Conservation (phyloP, 805 yeast genomes). For the Jamesozyma spencerorum region DNA sequence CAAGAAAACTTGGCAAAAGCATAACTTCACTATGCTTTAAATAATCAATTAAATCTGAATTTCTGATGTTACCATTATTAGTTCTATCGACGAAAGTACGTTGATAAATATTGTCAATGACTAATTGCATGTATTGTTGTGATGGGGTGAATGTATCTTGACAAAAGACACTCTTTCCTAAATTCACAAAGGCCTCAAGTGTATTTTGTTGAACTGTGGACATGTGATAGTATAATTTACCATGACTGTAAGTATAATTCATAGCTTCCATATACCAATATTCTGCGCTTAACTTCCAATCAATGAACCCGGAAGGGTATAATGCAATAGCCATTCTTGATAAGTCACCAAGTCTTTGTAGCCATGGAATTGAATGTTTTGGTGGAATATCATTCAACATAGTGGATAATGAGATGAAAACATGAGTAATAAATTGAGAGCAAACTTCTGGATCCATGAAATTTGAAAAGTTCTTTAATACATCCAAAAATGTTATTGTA, state of each 20-base stretch:
- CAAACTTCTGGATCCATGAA: constrained; percentile 73
- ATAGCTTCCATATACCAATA: constrained; percentile 73
- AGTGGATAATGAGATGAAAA: constrained; percentile 45
- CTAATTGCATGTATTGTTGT: constrained; percentile 64
- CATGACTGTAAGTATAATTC: constrained; percentile 70
- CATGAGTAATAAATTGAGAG: constrained; percentile 62
- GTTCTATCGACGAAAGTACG: constrained; percentile 36
- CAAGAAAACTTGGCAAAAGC: constrained; percentile 48
- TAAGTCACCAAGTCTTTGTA: constrained; percentile 76
- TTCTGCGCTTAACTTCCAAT: constrained; percentile 78
- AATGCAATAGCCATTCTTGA: constrained; percentile 83
- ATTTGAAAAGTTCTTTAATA: constrained; percentile 62
- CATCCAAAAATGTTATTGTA: constrained; percentile 70
- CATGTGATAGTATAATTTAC: constrained; percentile 78
- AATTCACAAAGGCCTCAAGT: constrained; percentile 66
- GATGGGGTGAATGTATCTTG: constrained; percentile 81
- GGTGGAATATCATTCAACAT: constrained; percentile 33
- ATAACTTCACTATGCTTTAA: constrained; percentile 56
- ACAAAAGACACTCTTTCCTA: constrained; percentile 71
- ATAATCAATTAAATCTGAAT: constrained; percentile 29
- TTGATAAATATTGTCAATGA: constrained; percentile 67
- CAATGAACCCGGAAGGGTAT: constrained; percentile 68
- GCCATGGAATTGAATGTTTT: constrained; percentile 44
- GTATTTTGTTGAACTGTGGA: constrained; percentile 70
- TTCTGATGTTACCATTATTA: constrained; percentile 21